These are phyloP conservation scores for Metschnikowia baotianmanensis DNA, from an alignment of 805 yeast species.

Conservation along the genomic window DNA sequence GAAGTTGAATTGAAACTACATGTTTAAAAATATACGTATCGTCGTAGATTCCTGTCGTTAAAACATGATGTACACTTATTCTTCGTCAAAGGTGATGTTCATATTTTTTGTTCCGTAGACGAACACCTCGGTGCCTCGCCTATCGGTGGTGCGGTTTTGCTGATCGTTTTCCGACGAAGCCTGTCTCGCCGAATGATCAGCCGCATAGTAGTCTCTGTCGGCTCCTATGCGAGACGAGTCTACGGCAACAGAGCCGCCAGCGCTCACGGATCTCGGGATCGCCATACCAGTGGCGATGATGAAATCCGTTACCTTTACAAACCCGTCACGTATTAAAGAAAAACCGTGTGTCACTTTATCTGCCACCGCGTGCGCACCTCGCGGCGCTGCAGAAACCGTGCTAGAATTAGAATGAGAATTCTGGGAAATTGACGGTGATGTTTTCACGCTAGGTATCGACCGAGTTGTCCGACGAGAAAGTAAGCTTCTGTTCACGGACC, in stretches of 20 bases:
- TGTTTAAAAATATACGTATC: too few relatives aligned
- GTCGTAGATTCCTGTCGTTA: too few relatives aligned
- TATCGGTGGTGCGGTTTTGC: not conserved
- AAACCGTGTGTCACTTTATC: constrained; percentile 4
- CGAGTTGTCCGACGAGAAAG: not conserved
- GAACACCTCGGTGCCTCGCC: constrained; percentile 29
- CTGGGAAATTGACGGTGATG: not conserved
- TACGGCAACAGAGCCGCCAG: constrained; percentile 11
- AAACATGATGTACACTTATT: too few relatives aligned
- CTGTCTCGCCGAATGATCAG: not conserved
- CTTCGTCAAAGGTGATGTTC: constrained; percentile 21
- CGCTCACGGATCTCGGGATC: constrained; percentile 49
- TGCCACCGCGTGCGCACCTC: not conserved
- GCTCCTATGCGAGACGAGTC: not conserved
- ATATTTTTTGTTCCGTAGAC: constrained; percentile 40
- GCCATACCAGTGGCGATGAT: constrained; percentile 59
- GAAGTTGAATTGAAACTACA: too few relatives aligned
- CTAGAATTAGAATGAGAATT: not conserved
- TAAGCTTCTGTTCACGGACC: constrained; percentile 1
- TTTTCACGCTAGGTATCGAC: not conserved
- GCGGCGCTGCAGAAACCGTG: not conserved
- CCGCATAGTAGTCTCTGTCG: not conserved
- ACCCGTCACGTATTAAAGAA: constrained; percentile 26
- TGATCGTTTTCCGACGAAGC: not conserved
- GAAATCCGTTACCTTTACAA: constrained; percentile 49